Base-by-base conservation (phyloP, 2,329 filamentous ascomycete species). In the Fragosphaeria purpurea region DNA sequence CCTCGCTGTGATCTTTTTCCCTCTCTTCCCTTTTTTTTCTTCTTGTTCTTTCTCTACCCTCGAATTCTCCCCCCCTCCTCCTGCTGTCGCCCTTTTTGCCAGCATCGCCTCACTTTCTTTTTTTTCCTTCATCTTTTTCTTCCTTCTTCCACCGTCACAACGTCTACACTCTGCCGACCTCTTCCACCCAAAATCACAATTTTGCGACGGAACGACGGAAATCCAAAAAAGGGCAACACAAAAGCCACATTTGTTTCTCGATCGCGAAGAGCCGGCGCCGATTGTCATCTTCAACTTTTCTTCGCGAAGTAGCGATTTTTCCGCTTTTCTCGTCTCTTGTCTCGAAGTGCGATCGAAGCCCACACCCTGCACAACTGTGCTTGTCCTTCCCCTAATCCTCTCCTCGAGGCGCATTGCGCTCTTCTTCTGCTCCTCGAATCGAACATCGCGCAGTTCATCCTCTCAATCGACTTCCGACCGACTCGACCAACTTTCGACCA, bases 151-250 rank as follows among this genome's bases (percentile, higher is more conserved):
- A 48, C n/a, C 47, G 30, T 46, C 45, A 9, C 41, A 48, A 32
- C 47, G 34, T 30, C 41, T 30, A 2, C 33, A n/a, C 45, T 32
- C 48, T 41, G 22, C 48, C 31, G 41, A 31, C 42, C 31, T 37
- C 40, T 48, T 46, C 51, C 38, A 44, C 44, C 41, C 45, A 45
- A 41, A 52, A 44, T 38, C 41, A 44, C 41, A 22, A 22, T 51
- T 47, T 46, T 41, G 45, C 50, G 45, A 47, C 12, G 30, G 10
- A 30, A 43, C 22, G 22, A 22, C 22, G 22, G 22, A 22, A 22
- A 22, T 22, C 13, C 13, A 44, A 42, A 33, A 10, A 32, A 22
- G 37, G n/a, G 22, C 32, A n/a, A 11, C 39, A 39, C 30, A 50
- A 40, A 10, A 50, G 39, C 43, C 7, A 8, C 42, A 30, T 10